These are phyloP conservation scores for Solanum stenotomum DNA, from an alignment of 257 asterid species.

Conservation along the genomic window DNA sequence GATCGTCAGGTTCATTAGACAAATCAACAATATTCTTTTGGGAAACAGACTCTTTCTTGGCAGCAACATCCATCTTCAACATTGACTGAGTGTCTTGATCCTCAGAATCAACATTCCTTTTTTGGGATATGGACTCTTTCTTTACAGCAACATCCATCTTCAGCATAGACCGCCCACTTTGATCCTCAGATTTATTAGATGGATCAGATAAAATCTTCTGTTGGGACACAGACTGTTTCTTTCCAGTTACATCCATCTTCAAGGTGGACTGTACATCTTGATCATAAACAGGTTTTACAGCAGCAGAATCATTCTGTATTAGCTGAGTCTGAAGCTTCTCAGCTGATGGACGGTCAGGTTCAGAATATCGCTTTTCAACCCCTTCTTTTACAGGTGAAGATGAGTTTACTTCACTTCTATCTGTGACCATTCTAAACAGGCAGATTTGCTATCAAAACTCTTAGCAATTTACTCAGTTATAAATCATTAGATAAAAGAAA, in stretches of 20 bases:
- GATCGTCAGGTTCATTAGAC: constrained; percentile 16
- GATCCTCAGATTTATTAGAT: not conserved
- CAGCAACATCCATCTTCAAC: constrained; percentile 8
- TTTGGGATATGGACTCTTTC: constrained; percentile 6
- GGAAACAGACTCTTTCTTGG: constrained; percentile 10
- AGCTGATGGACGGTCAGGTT: constrained; percentile 6
- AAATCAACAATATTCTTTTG: constrained; percentile 12
- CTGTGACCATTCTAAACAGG: constrained; percentile 67
- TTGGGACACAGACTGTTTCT: constrained; percentile 5
- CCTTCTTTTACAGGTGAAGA: constrained; percentile 22
- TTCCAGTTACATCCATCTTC: constrained; percentile 9
- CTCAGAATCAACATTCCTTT: constrained; percentile 13
- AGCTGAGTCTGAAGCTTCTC: constrained; percentile 15
- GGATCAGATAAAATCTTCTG: constrained; percentile 14
- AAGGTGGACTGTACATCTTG: constrained; percentile 6
- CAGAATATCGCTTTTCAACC: constrained; percentile 12
- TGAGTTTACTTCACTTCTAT: constrained; percentile 29
- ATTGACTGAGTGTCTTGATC: not conserved
- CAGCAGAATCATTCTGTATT: not conserved
- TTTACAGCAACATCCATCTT: constrained; percentile 10
- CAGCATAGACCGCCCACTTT: not conserved
- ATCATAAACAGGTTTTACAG: constrained; percentile 3
- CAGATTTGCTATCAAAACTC: constrained; percentile 34
- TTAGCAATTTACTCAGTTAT: not conserved
- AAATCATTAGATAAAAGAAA: not conserved